phyloP scores from a whole-genome alignment of 148 eudicot genomes.

The Beta vulgaris region DNA sequence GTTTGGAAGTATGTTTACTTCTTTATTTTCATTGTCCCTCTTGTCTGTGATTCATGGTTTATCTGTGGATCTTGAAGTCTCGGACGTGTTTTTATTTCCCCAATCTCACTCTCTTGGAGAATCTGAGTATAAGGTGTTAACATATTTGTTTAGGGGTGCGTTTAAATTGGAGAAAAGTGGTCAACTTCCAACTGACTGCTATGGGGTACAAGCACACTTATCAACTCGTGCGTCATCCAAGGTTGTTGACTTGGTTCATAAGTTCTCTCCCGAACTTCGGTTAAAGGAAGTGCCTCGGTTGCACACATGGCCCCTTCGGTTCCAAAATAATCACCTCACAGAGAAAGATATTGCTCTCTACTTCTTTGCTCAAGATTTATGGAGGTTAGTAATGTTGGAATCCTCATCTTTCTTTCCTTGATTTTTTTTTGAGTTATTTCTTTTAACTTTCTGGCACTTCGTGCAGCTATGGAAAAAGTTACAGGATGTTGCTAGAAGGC shows the following conservation, averaged over 20 bases:
- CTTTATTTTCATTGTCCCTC: background rate
- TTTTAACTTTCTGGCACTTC: constrained; percentile 13
- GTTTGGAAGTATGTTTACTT: constrained; percentile 48
- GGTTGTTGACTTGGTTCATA: constrained; percentile 44
- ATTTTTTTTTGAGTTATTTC: background rate
- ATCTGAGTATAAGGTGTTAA: background rate
- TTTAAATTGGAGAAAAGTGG: constrained; percentile 36
- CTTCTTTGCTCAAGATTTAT: constrained; percentile 53
- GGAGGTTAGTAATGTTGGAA: constrained; percentile 31
- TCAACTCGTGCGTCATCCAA: constrained; percentile 40
- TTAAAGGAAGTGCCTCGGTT: constrained; percentile 58
- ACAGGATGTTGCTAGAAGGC: constrained; percentile 35
- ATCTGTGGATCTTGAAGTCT: background rate
- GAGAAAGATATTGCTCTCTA: constrained; percentile 57
- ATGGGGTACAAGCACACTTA: constrained; percentile 49
- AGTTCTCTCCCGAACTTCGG: constrained; percentile 46
- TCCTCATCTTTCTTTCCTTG: background rate
- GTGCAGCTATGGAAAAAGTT: constrained; percentile 39
- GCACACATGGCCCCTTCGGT: constrained; percentile 71
- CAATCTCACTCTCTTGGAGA: background rate
- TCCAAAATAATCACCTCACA: constrained; percentile 50
- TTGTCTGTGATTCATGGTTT: background rate
- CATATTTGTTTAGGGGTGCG: constrained; percentile 33
- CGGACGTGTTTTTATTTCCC: background rate
- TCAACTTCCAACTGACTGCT: constrained; percentile 27